phyloP scores from a whole-genome alignment of 148 eudicot species.

The Polygonum maritimum region DNA sequence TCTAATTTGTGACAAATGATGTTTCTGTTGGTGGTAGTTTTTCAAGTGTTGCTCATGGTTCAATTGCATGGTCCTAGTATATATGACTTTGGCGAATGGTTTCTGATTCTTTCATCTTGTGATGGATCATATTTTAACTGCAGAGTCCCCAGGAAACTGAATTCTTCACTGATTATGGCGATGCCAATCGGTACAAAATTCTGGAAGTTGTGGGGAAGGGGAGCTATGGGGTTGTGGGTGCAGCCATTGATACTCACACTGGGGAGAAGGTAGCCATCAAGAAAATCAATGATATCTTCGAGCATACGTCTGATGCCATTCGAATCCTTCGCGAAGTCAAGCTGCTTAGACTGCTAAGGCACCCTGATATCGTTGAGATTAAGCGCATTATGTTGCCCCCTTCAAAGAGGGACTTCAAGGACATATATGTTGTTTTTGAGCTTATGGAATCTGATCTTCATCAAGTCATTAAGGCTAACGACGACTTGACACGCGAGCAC shows the following conservation, averaged over 20 bases:
- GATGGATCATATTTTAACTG: not conserved
- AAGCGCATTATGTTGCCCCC: slow-evolving; percentile 87
- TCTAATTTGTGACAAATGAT: not conserved
- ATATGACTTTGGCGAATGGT: not conserved
- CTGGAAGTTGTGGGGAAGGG: slow-evolving; percentile 80
- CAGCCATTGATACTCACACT: slow-evolving; percentile 80
- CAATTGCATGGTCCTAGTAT: not conserved
- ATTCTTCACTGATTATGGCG: slow-evolving; percentile 81
- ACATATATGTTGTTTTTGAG: slow-evolving; percentile 86
- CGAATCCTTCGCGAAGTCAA: slow-evolving; percentile 78
- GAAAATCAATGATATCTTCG: slow-evolving; percentile 72
- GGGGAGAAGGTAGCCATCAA: slow-evolving; percentile 89
- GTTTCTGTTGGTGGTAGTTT: not conserved
- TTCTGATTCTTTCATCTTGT: not conserved
- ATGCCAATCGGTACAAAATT: slow-evolving; percentile 68
- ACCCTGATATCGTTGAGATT: slow-evolving; percentile 89
- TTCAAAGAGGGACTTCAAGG: slow-evolving; percentile 66
- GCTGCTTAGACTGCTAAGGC: slow-evolving; percentile 72
- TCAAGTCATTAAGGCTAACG: slow-evolving; percentile 84
- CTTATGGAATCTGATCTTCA: slow-evolving; percentile 93
- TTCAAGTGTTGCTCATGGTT: not conserved
- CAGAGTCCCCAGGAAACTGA: slow-evolving; percentile 56
- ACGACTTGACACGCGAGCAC: slow-evolving; percentile 80
- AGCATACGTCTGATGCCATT: slow-evolving; percentile 78
- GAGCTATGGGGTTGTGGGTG: slow-evolving; percentile 88